Percentiles rank a stretch among this genome's conserved stretches.
Conservation (phyloP, 805 yeast species). For the Barnettozyma populi region DNA sequence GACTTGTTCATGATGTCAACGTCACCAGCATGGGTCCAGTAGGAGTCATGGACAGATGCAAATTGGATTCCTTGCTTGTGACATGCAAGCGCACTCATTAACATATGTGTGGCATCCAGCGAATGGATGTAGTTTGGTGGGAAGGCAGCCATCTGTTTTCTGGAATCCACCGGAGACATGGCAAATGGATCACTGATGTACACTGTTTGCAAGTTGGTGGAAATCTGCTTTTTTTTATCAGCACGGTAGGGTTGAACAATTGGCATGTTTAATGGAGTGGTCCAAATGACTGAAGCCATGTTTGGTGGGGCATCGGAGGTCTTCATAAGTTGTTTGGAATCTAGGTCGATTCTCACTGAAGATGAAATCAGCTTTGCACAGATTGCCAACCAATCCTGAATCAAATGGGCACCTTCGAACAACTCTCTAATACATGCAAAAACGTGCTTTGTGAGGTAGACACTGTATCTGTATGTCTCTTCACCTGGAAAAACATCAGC, state of each 20-base stretch:
- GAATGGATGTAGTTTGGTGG: slow-evolving; percentile 97
- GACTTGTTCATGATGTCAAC: slow-evolving; percentile 63
- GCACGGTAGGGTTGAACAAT: slow-evolving; percentile 95
- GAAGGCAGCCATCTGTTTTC: slow-evolving; percentile 88
- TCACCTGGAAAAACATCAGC: slow-evolving; percentile 50
- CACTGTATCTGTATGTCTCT: slow-evolving; percentile 42
- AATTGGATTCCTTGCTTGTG: slow-evolving; percentile 59
- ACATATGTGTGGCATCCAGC: slow-evolving; percentile 94
- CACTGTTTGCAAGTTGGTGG: slow-evolving; percentile 86
- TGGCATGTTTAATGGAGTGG: slow-evolving; percentile 91
- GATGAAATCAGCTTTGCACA: slow-evolving; percentile 78
- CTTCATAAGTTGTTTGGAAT: slow-evolving; percentile 34
- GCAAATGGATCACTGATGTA: slow-evolving; percentile 84
- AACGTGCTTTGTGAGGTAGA: slow-evolving; percentile 71
- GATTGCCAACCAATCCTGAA: slow-evolving; percentile 94
- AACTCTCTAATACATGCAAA: slow-evolving; percentile 80
- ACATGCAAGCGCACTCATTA: slow-evolving; percentile 79
- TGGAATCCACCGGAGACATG: slow-evolving; percentile 72
- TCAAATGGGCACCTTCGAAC: slow-evolving; percentile 86
- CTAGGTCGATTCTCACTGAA: slow-evolving; percentile 65
- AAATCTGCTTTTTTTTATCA: slow-evolving; percentile 54
- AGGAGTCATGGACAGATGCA: slow-evolving; percentile 96
- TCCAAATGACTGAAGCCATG: slow-evolving; percentile 93
- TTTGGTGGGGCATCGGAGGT: slow-evolving; percentile 48
- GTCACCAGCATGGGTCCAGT: slow-evolving; percentile 94